These are phyloP conservation scores for Emiliania huxleyi DNA, from an alignment of 78 protist genomes.

Conservation along the genomic window DNA sequence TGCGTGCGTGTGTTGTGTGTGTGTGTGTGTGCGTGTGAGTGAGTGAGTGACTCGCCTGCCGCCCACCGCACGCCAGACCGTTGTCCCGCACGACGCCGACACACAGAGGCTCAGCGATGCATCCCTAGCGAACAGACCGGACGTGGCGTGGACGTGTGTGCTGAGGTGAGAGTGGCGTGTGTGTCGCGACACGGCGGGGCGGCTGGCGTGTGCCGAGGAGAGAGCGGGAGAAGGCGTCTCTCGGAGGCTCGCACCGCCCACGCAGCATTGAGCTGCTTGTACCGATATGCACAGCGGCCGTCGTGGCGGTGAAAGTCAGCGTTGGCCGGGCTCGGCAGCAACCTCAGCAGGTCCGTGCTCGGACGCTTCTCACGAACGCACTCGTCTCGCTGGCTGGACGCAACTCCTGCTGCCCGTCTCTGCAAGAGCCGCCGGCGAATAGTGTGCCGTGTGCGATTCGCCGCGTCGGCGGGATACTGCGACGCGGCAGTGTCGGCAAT, in stretches of 20 bases:
- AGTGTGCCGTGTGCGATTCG: too few relatives aligned
- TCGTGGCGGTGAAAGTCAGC: background rate
- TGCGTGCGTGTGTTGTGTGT: too few relatives aligned
- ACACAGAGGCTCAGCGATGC: background rate
- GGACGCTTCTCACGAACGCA: background rate
- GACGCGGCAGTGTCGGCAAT: too few relatives aligned
- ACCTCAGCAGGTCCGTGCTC: background rate
- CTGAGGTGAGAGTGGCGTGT: background rate
- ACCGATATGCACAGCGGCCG: background rate
- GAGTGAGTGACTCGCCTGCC: too few relatives aligned
- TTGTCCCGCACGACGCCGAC: background rate
- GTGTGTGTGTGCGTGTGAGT: too few relatives aligned
- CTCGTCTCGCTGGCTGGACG: too few relatives aligned
- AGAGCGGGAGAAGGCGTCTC: background rate
- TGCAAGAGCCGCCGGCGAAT: too few relatives aligned
- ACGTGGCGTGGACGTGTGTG: background rate
- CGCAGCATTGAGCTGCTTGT: background rate
- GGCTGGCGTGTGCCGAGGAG: background rate
- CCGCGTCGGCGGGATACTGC: too few relatives aligned
- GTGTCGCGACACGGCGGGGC: background rate
- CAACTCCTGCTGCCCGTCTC: too few relatives aligned
- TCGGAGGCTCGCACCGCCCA: background rate
- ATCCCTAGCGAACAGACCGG: too few relatives aligned
- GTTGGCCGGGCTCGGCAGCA: background rate
- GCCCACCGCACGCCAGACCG: too few relatives aligned